Conservation (phyloP, 805 yeast genomes). For the Sugiyamaella chiloensis region DNA sequence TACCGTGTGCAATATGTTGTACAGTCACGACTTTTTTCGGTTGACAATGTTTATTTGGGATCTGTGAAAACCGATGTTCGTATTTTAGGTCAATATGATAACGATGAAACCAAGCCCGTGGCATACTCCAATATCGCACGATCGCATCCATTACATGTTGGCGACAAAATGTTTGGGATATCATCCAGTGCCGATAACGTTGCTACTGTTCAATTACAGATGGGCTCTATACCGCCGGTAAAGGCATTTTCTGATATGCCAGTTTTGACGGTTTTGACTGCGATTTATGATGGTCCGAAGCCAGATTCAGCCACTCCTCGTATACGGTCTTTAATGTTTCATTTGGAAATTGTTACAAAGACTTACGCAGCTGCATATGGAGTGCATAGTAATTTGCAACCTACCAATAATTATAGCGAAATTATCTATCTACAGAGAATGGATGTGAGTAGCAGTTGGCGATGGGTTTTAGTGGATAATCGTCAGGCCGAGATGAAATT, state of each 20-base stretch:
- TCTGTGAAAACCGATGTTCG: neutral
- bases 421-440: conserved; percentile 1
- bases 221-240: neutral
- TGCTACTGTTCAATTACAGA: neutral
- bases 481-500: neutral
- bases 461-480: neutral
- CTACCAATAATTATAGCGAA: neutral
- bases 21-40: neutral
- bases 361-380: neutral
- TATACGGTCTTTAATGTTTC: neutral
- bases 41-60: neutral
- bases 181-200: neutral
- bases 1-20: neutral
- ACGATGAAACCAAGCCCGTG: neutral
- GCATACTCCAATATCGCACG: neutral
- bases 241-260: neutral
- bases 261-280: neutral
- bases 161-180: neutral
- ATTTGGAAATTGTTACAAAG: conserved; percentile 1
- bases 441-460: neutral
- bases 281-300: neutral
- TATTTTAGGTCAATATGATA: neutral
- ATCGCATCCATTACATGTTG: neutral
- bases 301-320: neutral
- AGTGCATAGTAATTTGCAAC: neutral